These are phyloP conservation scores for Trichoderma sp. DNA, from an alignment of 2,329 filamentous ascomycete genomes.

Conservation along the genomic window DNA sequence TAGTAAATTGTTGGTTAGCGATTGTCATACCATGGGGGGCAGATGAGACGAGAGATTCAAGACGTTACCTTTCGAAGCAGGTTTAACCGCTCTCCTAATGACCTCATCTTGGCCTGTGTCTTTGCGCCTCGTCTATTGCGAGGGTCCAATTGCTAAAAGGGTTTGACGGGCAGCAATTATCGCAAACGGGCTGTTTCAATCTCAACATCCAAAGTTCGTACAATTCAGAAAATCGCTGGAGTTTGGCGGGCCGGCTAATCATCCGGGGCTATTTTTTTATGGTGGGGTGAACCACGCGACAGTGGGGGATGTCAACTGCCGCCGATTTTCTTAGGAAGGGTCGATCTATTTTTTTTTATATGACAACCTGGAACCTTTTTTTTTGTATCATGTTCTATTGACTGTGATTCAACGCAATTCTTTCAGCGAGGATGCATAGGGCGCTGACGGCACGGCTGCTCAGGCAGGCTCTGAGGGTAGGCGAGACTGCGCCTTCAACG, in stretches of 20 bases:
- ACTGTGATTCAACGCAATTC: neutral
- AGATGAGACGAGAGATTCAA: conserved; percentile 26
- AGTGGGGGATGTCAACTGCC: conserved; percentile 5
- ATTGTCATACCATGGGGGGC: neutral
- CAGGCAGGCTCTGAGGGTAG: conserved; percentile 44
- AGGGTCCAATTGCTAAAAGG: conserved; percentile 14
- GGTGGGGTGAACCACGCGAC: conserved; percentile 14
- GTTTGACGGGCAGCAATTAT: conserved; percentile 2
- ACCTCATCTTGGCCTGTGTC: conserved; percentile 37
- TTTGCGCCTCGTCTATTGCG: conserved; percentile 11
- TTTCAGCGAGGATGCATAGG: conserved; percentile 43
- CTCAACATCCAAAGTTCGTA: neutral
- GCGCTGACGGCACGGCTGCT: conserved; percentile 47
- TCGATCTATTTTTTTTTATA: neutral
- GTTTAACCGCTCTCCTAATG: conserved; percentile 69
- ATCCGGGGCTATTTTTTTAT: conserved; percentile 24
- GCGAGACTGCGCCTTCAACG: conserved; percentile 38
- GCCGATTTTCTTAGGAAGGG: neutral
- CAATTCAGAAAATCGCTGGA: conserved; percentile 30
- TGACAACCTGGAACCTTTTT: neutral
- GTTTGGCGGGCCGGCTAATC: conserved; percentile 30
- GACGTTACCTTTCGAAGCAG: conserved; percentile 66
- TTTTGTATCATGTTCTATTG: neutral
- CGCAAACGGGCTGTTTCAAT: neutral
- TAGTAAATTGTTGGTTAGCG: neutral